These are phyloP conservation scores for Vanderwaltozyma tropicalis DNA, from an alignment of 805 yeast genomes.

Conservation along the genomic window DNA sequence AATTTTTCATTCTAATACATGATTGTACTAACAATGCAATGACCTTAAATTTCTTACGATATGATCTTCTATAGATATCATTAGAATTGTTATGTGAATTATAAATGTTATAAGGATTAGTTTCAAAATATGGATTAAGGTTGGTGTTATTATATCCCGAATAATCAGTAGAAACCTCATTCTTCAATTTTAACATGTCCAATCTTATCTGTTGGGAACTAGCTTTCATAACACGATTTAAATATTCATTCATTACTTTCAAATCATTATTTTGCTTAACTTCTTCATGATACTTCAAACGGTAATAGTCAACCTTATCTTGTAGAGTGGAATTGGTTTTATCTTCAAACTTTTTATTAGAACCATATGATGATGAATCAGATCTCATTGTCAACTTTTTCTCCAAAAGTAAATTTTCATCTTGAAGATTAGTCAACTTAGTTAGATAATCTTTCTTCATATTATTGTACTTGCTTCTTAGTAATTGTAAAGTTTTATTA, in stretches of 20 bases:
- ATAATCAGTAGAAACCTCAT: slow-evolving; percentile 8
- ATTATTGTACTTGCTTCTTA: slow-evolving; percentile 2
- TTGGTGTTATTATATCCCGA: background rate
- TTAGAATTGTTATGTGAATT: background rate
- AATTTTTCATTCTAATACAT: slow-evolving; percentile 21
- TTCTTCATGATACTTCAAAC: slow-evolving; percentile 24
- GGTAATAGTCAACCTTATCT: slow-evolving; percentile 23
- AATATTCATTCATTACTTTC: slow-evolving; percentile 23
- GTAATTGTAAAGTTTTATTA: slow-evolving; percentile 2
- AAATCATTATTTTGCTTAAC: slow-evolving; percentile 25
- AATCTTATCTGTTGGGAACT: slow-evolving; percentile 22
- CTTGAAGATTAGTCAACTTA: slow-evolving; percentile 17
- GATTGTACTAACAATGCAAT: slow-evolving; percentile 24
- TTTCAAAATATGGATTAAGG: background rate
- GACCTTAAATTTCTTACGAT: slow-evolving; percentile 18
- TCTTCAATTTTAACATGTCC: slow-evolving; percentile 20
- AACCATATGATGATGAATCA: background rate
- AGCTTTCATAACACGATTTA: slow-evolving; percentile 24
- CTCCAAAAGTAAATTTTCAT: slow-evolving; percentile 11
- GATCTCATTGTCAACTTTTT: background rate
- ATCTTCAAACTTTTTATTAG: background rate
- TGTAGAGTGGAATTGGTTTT: slow-evolving; percentile 1
- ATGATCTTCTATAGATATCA: background rate
- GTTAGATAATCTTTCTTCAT: slow-evolving; percentile 18
- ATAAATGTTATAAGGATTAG: background rate